Evolutionary conservation across 1,284 basidiomycete species (phyloP), one percentile per base, ranked within the genome.

Genomic region (Athelia psychrophila): DNA sequence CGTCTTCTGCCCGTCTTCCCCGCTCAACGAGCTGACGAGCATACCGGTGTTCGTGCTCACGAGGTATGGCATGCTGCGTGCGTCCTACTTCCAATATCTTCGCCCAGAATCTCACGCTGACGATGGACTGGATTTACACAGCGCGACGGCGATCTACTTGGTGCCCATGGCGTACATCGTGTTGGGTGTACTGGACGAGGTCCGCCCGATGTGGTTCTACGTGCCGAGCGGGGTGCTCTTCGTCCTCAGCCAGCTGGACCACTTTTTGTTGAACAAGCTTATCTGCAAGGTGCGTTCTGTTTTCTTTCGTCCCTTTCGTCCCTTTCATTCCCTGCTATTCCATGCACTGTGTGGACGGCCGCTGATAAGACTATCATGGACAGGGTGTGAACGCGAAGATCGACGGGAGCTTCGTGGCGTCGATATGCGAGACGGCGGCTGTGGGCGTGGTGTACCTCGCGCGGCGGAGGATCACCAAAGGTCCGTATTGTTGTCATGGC

Each of bases 401-500:
- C 30, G 93, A 94, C 66, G 89, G 88, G 10, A 84, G 88, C 2
- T 93, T 95, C 65, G 66, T 95, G 12, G 86, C 89, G 1, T 92
- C 91, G 0, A 52, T 89, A 13, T 71, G 91, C 38, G 89, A 91
- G 64, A 89, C 89, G 0, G 83, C 79, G 0, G 69, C 87, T 0
- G 80, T 94, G 0, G 78, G 75, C n/a, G 72, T 81, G 15, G 57
- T 95, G 18, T 93, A 83, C 67, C 64, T 87, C n/a, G 91, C 82
- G 22, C 95, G 93, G 93, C 79, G 76, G 65, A 85, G 84, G 63
- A 92, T 92, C 56, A 92, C 89, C 13, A 90, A 92, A 81, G 84
- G 89, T 92, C 55, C 58, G 84, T 72, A 2, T n/a, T n/a, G n/a
- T n/a, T n/a, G n/a, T n/a, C n/a, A n/a, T n/a, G n/a, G n/a, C n/a